A percentile compares a stretch with the other conserved stretches of the same genome.
phyloP scores from a whole-genome alignment of 2,329 filamentous ascomycete genomes.

The Parafenestella ontariensis region DNA sequence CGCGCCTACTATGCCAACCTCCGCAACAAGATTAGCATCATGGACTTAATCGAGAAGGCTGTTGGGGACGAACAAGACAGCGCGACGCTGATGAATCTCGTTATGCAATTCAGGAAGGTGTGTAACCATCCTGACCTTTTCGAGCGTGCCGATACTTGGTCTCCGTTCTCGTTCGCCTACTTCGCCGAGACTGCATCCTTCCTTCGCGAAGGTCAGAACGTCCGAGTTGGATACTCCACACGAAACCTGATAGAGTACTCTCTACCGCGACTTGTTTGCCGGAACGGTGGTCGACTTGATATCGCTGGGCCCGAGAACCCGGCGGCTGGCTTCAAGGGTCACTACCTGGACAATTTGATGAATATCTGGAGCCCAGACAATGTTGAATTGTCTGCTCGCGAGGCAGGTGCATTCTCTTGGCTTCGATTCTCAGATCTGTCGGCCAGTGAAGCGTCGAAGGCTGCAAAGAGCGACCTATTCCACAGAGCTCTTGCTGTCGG shows the following conservation, averaged over 20 bases:
- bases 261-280: slow-evolving; percentile 81
- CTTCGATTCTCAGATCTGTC: slow-evolving; percentile 85
- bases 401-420: slow-evolving; percentile 80
- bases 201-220: slow-evolving; percentile 81
- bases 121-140: slow-evolving; percentile 99
- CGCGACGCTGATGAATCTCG: slow-evolving; percentile 96
- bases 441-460: slow-evolving; percentile 72
- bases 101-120: slow-evolving; percentile 99
- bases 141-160: slow-evolving; percentile 89
- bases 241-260: slow-evolving; percentile 85
- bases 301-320: slow-evolving; percentile 75
- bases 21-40: slow-evolving; percentile 96
- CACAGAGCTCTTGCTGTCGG: slow-evolving; percentile 71
- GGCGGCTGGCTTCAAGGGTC: slow-evolving; percentile 79
- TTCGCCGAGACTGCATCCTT: slow-evolving; percentile 97
- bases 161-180: slow-evolving; percentile 80
- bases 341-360: slow-evolving; percentile 80
- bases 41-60: slow-evolving; percentile 98
- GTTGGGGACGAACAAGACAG: slow-evolving; percentile 94
- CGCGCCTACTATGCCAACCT: slow-evolving; percentile 91
- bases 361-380: slow-evolving; percentile 89
- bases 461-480: slow-evolving; percentile 74
- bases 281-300: slow-evolving; percentile 77
- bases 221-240: slow-evolving; percentile 86
- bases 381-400: slow-evolving; percentile 68